phyloP scores from a whole-genome alignment of 331 rosid genomes.

The Stylosanthes scabra region DNA sequence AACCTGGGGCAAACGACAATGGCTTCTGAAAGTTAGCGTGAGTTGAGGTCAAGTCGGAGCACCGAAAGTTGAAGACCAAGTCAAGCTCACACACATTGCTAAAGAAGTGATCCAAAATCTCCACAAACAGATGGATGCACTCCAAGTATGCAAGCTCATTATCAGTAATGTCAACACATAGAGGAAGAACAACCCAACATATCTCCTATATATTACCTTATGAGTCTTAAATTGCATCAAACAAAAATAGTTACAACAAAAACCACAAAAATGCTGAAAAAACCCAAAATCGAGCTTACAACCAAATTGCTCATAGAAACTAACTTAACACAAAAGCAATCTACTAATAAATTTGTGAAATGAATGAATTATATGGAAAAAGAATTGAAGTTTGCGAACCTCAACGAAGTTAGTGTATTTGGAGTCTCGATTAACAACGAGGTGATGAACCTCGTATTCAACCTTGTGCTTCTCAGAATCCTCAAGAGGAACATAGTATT shows the following conservation, averaged over 20 bases:
- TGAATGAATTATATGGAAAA: not conserved
- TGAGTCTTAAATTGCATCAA: conserved; percentile 89
- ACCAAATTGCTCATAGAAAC: not conserved
- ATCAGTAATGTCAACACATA: conserved; percentile 97
- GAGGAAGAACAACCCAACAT: conserved; percentile 96
- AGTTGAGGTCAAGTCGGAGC: no score
- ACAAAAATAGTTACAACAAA: conserved; percentile 23
- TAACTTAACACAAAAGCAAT: no score
- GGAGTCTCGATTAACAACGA: conserved; percentile 98
- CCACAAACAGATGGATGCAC: conserved; percentile 97
- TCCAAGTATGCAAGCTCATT: conserved; percentile 95
- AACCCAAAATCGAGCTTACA: no score
- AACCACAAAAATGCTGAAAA: conserved; percentile 10
- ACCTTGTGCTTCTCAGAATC: conserved; percentile 99
- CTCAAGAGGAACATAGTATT: conserved; percentile 99
- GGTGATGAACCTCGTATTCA: conserved; percentile 99
- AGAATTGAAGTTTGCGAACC: conserved; percentile 50
- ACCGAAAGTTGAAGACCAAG: conserved; percentile 97
- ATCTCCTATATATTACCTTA: conserved; percentile 95
- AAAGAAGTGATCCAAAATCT: conserved; percentile 98
- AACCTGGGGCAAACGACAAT: no score
- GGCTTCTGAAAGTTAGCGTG: no score
- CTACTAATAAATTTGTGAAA: no score
- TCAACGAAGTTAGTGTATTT: conserved; percentile 96
- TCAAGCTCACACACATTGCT: conserved; percentile 99